Conservation (phyloP, 2,329 filamentous ascomycete genomes). For the Ustulina deusta region DNA sequence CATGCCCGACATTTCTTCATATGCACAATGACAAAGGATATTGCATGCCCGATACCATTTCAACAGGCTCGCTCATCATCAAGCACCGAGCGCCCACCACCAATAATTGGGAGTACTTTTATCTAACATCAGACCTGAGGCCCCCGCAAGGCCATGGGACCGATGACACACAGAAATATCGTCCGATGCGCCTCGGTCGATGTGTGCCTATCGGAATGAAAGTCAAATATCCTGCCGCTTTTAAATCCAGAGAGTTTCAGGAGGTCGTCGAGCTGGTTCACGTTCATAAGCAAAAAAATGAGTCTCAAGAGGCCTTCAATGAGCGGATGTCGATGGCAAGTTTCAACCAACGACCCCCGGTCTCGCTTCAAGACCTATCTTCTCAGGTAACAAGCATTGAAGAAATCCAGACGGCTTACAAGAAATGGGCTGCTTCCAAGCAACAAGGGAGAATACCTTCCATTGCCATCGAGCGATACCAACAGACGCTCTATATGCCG, state of each 20-base stretch:
- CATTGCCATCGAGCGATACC: constrained; percentile 4
- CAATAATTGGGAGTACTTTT: constrained; percentile 16
- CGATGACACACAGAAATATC: neutral
- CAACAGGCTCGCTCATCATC: constrained; percentile 18
- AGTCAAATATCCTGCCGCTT: neutral
- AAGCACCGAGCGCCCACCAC: constrained; percentile 1
- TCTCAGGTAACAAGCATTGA: neutral
- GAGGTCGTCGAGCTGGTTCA: constrained; percentile 6
- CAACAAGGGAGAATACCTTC: neutral
- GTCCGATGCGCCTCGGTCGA: constrained; percentile 14
- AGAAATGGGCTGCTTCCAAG: neutral
- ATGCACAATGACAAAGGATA: constrained; percentile 13
- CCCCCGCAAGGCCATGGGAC: neutral
- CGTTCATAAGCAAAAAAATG: constrained; percentile 7
- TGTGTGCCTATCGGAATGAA: constrained; percentile 19
- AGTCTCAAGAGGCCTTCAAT: constrained; percentile 6
- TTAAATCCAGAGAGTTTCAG: neutral
- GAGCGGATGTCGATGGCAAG: neutral
- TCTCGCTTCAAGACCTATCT: neutral
- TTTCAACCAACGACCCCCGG: neutral
- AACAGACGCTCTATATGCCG: neutral
- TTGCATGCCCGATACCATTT: constrained; percentile 20
- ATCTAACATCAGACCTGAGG: constrained; percentile 2
- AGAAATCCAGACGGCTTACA: neutral
- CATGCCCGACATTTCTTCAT: constrained; percentile 23